Evolutionary conservation across 176 grass and related monocot species (phyloP), one percentile per base, ranked within the genome.

Genomic region (Puya raimondii): DNA sequence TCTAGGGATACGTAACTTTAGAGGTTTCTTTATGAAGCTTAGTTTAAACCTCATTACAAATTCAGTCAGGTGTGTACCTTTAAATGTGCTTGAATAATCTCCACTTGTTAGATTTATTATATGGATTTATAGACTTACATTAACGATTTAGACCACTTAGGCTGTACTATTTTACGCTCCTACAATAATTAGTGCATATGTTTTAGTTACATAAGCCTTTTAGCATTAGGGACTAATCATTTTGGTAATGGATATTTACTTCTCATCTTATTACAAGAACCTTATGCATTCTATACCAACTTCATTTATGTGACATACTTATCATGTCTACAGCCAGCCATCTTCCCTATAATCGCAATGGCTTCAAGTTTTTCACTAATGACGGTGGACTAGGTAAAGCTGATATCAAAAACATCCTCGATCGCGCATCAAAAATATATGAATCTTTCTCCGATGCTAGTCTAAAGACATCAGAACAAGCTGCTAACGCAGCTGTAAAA

Each of bases 301-400:
- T 61, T 20, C 0, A 15, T 15, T 59, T 61, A 9, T 61, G n/a
- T 61, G 14, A 13, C 16, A 9, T 61, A 18, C 21, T 18, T 61
- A 10, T 79, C 27, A 81, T 84, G 11, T 86, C 33, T 72, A 48
- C 76, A 97, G 93, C 93, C n/a, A 97, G 93, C 53, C 93, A 92
- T 85, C 86, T 97, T 26, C 93, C 93, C 26, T 97, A 90, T 76
- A 97, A 97, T 66, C 84, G 93, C 70, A 97, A 97, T 81, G 93
- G 93, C 63, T 80, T 97, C 75, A 97, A 97, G 69, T 97, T 97
- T 81, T 97, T 97, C 85, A 97, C 89, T 50, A 85, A 58, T 84
- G 84, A 80, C 50, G 93, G 93, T 82, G 93, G 93, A 48, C 75
- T 97, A 53, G 85, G 88, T 76, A 97, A 97, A 82, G 72, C 71